These are phyloP conservation scores for Nothophaeocryptopus gaeumannii DNA, from an alignment of 2,329 filamentous ascomycete species.

Conservation along the genomic window DNA sequence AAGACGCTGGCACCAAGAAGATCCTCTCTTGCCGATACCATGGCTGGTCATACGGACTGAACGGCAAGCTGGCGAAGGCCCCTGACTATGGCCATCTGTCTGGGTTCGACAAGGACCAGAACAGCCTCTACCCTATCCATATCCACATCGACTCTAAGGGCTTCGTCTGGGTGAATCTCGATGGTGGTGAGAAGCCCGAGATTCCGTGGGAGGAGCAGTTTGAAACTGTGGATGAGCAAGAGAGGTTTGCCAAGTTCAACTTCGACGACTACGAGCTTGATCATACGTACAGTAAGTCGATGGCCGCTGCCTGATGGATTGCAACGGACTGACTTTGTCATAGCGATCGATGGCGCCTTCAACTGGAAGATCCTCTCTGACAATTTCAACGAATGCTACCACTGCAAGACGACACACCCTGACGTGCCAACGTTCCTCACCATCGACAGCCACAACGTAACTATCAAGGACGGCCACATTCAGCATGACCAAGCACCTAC, in stretches of 20 bases:
- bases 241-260: constrained; percentile 46
- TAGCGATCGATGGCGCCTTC: constrained; percentile 53
- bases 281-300: constrained; percentile 44
- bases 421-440: constrained; percentile 55
- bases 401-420: constrained; percentile 58
- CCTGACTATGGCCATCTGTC: constrained; percentile 55
- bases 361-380: constrained; percentile 61
- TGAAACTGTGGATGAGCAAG: constrained; percentile 45
- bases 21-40: constrained; percentile 61
- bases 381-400: constrained; percentile 65
- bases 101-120: constrained; percentile 56
- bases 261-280: constrained; percentile 57
- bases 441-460: constrained; percentile 53
- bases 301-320: neutral
- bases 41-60: constrained; percentile 60
- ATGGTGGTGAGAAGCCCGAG: constrained; percentile 43
- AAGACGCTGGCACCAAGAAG: constrained; percentile 49
- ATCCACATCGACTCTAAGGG: constrained; percentile 52
- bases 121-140: constrained; percentile 55
- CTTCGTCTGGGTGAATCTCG: constrained; percentile 59
- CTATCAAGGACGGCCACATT: constrained; percentile 49
- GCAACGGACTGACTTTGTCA: neutral
- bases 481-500: constrained; percentile 46
- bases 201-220: constrained; percentile 54
- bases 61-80: constrained; percentile 58